Conservation (phyloP, 2,329 filamentous ascomycete genomes). For the Cladosporium velox region DNA sequence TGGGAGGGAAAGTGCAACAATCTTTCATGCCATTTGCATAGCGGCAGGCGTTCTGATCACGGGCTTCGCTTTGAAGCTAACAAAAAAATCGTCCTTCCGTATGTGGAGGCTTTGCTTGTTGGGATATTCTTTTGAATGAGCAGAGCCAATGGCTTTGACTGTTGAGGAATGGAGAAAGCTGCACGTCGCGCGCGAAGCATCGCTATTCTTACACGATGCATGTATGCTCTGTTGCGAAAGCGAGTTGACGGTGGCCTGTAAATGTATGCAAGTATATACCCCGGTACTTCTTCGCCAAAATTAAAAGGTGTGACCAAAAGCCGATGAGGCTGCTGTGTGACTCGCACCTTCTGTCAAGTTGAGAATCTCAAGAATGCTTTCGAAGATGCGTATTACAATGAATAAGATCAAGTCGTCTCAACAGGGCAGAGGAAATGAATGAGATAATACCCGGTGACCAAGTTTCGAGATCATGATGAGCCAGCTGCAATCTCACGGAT, state of each 20-base stretch:
- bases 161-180: neutral
- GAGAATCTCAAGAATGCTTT: neutral
- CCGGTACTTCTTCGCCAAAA: neutral
- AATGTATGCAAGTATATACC: slow-evolving; percentile 14
- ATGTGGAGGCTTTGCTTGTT: neutral
- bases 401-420: neutral
- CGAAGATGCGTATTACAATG: neutral
- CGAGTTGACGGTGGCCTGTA: neutral
- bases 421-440: neutral
- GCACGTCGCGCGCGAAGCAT: neutral
- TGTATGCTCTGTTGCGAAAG: neutral
- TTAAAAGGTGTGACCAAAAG: neutral
- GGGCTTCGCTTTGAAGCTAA: slow-evolving; percentile 2
- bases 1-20: neutral
- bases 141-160: neutral
- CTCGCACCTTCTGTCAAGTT: neutral
- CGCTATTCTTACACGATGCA: neutral
- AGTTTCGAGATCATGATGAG: neutral
- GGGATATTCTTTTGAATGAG: neutral
- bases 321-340: neutral
- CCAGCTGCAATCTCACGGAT: neutral
- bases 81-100: neutral
- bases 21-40: slow-evolving; percentile 12
- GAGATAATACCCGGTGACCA: neutral
- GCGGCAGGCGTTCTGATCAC: slow-evolving; percentile 8